phyloP scores from a whole-genome alignment of 176 grass and related monocot species.

The Zizania latifolia region DNA sequence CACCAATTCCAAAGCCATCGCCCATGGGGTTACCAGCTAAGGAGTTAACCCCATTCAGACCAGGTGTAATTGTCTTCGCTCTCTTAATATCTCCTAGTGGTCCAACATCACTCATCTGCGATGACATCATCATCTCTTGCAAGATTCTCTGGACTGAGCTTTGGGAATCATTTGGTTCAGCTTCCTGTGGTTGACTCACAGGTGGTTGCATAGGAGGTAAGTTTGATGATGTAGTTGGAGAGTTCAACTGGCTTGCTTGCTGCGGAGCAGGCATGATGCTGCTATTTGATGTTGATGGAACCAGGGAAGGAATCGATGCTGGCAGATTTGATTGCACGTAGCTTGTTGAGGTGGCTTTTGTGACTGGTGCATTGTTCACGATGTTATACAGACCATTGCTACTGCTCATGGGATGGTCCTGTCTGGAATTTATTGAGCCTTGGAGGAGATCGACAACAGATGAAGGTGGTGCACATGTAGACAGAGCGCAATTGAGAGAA shows the following conservation, averaged over 20 bases:
- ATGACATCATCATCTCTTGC: conserved; percentile 76
- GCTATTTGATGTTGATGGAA: conserved; percentile 39
- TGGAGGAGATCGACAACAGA: conserved; percentile 33
- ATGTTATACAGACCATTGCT: conserved; percentile 34
- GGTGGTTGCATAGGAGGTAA: conserved; percentile 47
- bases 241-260: conserved; percentile 34
- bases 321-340: conserved; percentile 42
- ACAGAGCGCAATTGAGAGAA: conserved; percentile 38
- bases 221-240: conserved; percentile 22
- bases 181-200: conserved; percentile 32
- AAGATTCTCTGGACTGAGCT: conserved; percentile 80
- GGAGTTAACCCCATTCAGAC: conserved; percentile 45
- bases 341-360: conserved; percentile 35
- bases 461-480: conserved; percentile 27
- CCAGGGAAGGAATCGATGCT: conserved; percentile 32
- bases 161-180: conserved; percentile 58
- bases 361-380: conserved; percentile 27
- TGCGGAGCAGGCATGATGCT: conserved; percentile 49
- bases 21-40: conserved; percentile 45
- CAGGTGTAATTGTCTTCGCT: conserved; percentile 35
- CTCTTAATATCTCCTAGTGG: conserved; percentile 45
- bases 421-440: conserved; percentile 49
- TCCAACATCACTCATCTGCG: conserved; percentile 49
- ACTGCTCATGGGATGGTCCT: conserved; percentile 41
- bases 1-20: conserved; percentile 34